These are phyloP conservation scores for Lentinula sp. DNA, from an alignment of 768 basidiomycete species.

Conservation along the genomic window DNA sequence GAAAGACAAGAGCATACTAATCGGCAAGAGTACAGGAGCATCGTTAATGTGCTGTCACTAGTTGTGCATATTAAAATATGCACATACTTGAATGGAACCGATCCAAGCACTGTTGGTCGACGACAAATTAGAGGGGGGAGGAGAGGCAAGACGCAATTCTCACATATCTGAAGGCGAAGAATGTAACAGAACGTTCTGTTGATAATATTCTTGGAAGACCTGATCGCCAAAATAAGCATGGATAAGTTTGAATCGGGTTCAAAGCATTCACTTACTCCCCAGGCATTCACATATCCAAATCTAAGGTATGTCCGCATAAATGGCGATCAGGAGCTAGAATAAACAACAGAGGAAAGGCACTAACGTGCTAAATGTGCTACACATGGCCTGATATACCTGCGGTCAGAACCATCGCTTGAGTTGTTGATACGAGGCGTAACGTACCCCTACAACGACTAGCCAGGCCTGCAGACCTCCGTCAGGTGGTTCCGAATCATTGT, in stretches of 20 bases:
- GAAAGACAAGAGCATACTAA: constrained; percentile 57
- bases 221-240: constrained; percentile 15
- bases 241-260: background rate
- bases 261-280: constrained; percentile 49
- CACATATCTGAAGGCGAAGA: constrained; percentile 62
- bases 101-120: constrained; percentile 67
- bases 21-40: background rate
- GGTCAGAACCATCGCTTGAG: background rate
- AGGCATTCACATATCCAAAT: constrained; percentile 69
- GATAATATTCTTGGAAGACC: constrained; percentile 74
- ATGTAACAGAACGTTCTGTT: constrained; percentile 40
- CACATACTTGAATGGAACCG: constrained; percentile 60
- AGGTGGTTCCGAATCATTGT: constrained; percentile 17
- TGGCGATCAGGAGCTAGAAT: background rate
- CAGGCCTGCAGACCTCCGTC: constrained; percentile 36
- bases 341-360: constrained; percentile 12
- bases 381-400: constrained; percentile 29
- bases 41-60: background rate
- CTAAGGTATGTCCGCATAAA: constrained; percentile 13
- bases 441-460: constrained; percentile 31
- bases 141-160: constrained; percentile 10
- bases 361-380: constrained; percentile 40
- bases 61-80: background rate
- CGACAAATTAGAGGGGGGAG: background rate
- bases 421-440: background rate